phyloP scores from a whole-genome alignment of 176 grass and related monocot genomes.

The Canna indica region DNA sequence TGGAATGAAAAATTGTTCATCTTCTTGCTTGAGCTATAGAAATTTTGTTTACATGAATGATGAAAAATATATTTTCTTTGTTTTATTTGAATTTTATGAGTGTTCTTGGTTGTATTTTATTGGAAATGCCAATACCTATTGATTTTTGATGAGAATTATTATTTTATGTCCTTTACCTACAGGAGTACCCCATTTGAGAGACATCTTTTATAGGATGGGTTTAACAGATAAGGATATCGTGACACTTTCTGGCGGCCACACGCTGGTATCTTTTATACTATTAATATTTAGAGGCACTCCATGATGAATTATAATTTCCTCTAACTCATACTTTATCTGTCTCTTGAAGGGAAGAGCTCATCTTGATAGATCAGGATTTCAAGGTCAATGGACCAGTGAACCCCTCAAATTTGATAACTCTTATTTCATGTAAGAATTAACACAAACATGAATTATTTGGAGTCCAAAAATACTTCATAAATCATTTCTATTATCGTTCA shows the following conservation, averaged over 20 bases:
- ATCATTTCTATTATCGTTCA: slow-evolving; percentile 7
- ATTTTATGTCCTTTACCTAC: not conserved
- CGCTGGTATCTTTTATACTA: slow-evolving; percentile 43
- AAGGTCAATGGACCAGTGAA: slow-evolving; percentile 76
- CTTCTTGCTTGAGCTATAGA: not conserved
- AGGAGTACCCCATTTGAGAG: slow-evolving; percentile 72
- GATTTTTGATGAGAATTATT: not conserved
- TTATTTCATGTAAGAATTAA: slow-evolving; percentile 71
- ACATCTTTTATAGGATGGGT: slow-evolving; percentile 89
- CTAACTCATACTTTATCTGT: not conserved
- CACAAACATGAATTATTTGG: not conserved
- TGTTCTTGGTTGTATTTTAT: not conserved
- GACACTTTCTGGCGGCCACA: slow-evolving; percentile 74
- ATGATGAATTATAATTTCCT: slow-evolving; percentile 10
- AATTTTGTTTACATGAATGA: too few species aligned
- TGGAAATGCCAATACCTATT: not conserved
- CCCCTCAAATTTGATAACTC: slow-evolving; percentile 95
- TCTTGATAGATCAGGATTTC: slow-evolving; percentile 80
- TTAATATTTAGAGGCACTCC: not conserved
- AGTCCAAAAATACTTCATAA: not conserved
- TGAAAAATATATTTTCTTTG: not conserved
- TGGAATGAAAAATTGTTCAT: not conserved
- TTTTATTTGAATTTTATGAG: not conserved
- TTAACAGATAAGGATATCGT: slow-evolving; percentile 94
- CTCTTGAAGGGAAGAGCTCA: slow-evolving; percentile 67